phyloP scores from a whole-genome alignment of 169 alveolate genomes.

The Plasmodium blacklocki region DNA sequence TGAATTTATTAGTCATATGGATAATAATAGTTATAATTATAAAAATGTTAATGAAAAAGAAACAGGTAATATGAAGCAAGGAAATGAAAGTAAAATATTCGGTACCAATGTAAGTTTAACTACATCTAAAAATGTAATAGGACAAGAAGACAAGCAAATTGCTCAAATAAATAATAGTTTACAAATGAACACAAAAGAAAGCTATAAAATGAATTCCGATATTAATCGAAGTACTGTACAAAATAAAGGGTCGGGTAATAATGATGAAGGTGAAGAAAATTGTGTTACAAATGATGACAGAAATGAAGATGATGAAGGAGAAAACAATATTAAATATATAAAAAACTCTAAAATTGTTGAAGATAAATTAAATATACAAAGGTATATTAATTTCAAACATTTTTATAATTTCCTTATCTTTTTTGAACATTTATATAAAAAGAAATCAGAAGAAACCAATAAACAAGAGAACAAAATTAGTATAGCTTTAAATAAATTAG shows the following conservation, averaged over 20 bases:
- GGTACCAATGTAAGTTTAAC: constrained; percentile 2
- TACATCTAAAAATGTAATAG: constrained; percentile 31
- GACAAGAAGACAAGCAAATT: constrained; percentile 32
- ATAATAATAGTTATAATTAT: constrained; percentile 14
- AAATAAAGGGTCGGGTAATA: constrained; percentile 16
- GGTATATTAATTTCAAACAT: constrained; percentile 71
- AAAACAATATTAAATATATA: constrained; percentile 52
- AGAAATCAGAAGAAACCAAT: constrained; percentile 65
- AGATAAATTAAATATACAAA: constrained; percentile 57
- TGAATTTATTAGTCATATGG: constrained; percentile 27
- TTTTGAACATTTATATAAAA: constrained; percentile 53
- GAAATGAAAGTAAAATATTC: constrained; percentile 9
- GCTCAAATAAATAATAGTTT: constrained; percentile 44
- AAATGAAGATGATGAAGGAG: constrained; percentile 34
- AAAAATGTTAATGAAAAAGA: constrained; percentile 28
- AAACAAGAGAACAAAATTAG: constrained; percentile 88
- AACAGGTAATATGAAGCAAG: neutral
- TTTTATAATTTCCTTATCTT: constrained; percentile 52
- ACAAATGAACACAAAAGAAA: constrained; percentile 66
- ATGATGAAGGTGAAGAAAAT: constrained; percentile 24
- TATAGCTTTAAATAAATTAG: constrained; percentile 91
- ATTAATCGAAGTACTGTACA: constrained; percentile 19
- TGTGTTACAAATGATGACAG: neutral
- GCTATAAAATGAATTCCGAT: constrained; percentile 20
- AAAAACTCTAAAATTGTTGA: constrained; percentile 60